phyloP scores from a whole-genome alignment of 1,284 basidiomycete species.

The Hemileia vastatrix region DNA sequence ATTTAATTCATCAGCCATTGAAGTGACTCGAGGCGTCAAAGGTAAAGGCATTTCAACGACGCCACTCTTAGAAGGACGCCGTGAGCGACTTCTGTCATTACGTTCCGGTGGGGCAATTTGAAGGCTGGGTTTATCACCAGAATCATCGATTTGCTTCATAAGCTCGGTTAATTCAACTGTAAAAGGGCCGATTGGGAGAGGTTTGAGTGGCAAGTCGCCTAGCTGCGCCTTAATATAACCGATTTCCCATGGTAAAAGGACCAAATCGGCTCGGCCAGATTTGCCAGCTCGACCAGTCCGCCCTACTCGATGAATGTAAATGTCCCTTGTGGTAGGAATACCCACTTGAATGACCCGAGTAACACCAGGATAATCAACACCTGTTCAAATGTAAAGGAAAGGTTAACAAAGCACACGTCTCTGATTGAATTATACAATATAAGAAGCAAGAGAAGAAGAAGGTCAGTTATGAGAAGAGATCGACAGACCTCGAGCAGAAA shows the following conservation, averaged over 20 bases:
- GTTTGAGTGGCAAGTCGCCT: conserved; percentile 61
- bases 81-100: conserved; percentile 2
- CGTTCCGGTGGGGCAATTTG: conserved; percentile 7
- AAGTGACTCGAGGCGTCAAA: conserved; percentile 32
- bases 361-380: conserved; percentile 57
- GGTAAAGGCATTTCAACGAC: conserved; percentile 23
- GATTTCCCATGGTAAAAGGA: conserved; percentile 73
- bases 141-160: conserved; percentile 51
- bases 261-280: conserved; percentile 70
- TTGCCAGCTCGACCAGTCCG: conserved; percentile 71
- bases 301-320: conserved; percentile 86
- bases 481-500: conserved; percentile 43
- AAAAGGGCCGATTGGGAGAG: conserved; percentile 53
- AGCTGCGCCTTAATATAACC: conserved; percentile 62
- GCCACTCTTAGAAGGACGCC: background rate
- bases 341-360: conserved; percentile 91
- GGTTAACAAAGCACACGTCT: background rate
- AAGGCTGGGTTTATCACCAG: conserved; percentile 45
- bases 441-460: background rate
- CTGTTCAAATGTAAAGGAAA: too few relatives aligned
- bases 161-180: conserved; percentile 51
- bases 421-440: background rate
- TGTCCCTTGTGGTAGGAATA: conserved; percentile 59
- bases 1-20: conserved; percentile 46
- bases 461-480: background rate